These are phyloP conservation scores for Ambrosia artemisiifolia DNA, from an alignment of 129 eudicot species.

Conservation along the genomic window DNA sequence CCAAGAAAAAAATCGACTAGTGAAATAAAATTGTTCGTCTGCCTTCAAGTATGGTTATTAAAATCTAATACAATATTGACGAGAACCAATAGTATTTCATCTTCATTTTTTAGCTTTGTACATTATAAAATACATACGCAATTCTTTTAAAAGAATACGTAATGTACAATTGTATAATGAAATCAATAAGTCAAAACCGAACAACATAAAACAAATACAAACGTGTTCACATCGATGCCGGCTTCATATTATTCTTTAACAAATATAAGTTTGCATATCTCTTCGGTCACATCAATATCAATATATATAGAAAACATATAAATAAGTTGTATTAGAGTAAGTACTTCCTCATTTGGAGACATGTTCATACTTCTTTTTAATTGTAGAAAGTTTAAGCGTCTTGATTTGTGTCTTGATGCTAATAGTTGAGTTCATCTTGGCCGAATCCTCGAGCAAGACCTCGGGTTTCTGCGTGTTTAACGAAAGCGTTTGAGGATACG, in stretches of 20 bases:
- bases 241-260: constrained; percentile 5
- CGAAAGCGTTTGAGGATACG: constrained; percentile 16
- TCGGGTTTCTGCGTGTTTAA: constrained; percentile 20
- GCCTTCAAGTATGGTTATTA: too few relatives aligned
- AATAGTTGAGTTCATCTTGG: constrained; percentile 7
- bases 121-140: too few relatives aligned
- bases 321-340: background rate
- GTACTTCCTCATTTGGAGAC: constrained; percentile 1
- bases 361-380: constrained; percentile 16
- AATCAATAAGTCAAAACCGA: background rate
- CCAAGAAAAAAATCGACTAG: too few relatives aligned
- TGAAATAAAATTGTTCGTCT: too few relatives aligned
- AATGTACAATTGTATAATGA: too few relatives aligned
- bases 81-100: too few relatives aligned
- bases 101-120: too few relatives aligned
- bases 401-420: constrained; percentile 24
- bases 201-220: background rate
- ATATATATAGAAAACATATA: background rate
- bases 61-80: too few relatives aligned
- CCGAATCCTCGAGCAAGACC: constrained; percentile 2
- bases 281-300: too few relatives aligned
- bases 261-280: too few relatives aligned
- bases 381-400: constrained; percentile 17
- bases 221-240: background rate
- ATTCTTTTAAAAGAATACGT: too few relatives aligned